phyloP scores from a whole-genome alignment of 768 basidiomycete species.

The Coprinopsis cinerea region DNA sequence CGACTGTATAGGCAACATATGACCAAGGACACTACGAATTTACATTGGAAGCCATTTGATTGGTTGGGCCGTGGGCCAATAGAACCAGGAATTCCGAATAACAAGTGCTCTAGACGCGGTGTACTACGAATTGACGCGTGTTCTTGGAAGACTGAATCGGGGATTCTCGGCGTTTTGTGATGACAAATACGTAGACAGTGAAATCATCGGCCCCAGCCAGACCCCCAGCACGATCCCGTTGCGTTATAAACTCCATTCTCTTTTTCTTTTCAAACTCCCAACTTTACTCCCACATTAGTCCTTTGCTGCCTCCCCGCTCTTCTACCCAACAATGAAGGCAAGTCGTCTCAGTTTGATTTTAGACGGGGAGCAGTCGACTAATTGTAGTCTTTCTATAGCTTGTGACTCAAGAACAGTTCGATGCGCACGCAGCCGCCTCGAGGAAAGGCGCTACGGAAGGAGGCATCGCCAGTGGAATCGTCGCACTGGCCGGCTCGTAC shows the following conservation, averaged over 20 bases:
- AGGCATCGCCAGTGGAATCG: conserved; percentile 37
- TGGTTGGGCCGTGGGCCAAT: too few relatives aligned
- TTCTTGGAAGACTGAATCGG: neutral
- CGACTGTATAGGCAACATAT: too few relatives aligned
- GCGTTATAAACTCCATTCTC: too few relatives aligned
- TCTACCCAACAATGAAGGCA: conserved; percentile 30
- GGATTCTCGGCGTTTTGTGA: neutral
- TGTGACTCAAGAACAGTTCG: conserved; percentile 39
- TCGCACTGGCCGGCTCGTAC: conserved; percentile 48
- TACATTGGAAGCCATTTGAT: too few relatives aligned
- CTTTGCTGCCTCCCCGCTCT: neutral
- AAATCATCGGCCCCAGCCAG: neutral
- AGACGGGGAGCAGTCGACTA: neutral
- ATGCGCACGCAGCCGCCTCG: conserved; percentile 49
- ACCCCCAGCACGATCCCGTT: too few relatives aligned
- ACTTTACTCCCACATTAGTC: neutral
- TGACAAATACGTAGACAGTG: neutral
- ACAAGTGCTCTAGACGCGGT: too few relatives aligned
- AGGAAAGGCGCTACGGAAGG: conserved; percentile 63
- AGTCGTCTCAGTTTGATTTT: neutral
- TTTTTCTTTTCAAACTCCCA: neutral
- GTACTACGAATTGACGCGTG: neutral
- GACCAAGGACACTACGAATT: too few relatives aligned
- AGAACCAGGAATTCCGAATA: too few relatives aligned
- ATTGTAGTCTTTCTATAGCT: conserved; percentile 17